Base-by-base conservation (phyloP, 768 basidiomycete species). In the Trametes gibbosa region DNA sequence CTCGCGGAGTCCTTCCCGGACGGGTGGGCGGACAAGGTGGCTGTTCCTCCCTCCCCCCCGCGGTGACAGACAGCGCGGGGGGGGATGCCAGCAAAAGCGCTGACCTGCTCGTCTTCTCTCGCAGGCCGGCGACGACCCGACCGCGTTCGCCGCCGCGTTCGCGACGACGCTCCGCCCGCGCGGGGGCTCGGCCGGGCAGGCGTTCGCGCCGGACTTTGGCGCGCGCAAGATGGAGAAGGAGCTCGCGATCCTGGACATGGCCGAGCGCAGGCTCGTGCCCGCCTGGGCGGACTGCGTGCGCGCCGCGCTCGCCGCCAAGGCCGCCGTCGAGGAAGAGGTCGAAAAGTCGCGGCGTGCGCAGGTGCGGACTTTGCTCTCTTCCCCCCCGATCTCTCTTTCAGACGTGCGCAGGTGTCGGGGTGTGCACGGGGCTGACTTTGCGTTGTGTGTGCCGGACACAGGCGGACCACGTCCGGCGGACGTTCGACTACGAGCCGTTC, bases 401-500 rank as follows among this genome's bases (percentile, higher is more conserved):
- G 10, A 32, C 29, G 10, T 32, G 29, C 43, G 3, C 7, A 10
- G 8, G 13, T 19, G 10, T 8, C 19, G 9, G 14, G 5, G 16
- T n/a, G n/a, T n/a, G n/a, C n/a, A n/a, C n/a, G 37, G 37, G 13
- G 17, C 37, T 39, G 37, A 39, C 37, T n/a, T n/a, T n/a, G n/a
- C 24, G 21, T 24, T 13, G 23, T 45, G 12, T 23, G 10, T 45
- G 3, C 13, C 24, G 19, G 19, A n/a, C n/a, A 47, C 64, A 85
- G 84, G 77, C 77, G 10, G 84, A 87, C 23, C 77, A 84, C 61
- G 65, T 82, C 43, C 83, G 81, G 51, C 72, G 85, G 14, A 85
- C 84, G 10, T 81, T 79, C 62, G 84, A 87, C 69, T 87, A 85
- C 62, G 83, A 84, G 64, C 83, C 83, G 0, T 85, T 87, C 69